Evolutionary conservation across 139 green algal genomes (phyloP), one percentile per base, ranked within the genome.

Genomic region (Prasinococcaceae sp.): DNA sequence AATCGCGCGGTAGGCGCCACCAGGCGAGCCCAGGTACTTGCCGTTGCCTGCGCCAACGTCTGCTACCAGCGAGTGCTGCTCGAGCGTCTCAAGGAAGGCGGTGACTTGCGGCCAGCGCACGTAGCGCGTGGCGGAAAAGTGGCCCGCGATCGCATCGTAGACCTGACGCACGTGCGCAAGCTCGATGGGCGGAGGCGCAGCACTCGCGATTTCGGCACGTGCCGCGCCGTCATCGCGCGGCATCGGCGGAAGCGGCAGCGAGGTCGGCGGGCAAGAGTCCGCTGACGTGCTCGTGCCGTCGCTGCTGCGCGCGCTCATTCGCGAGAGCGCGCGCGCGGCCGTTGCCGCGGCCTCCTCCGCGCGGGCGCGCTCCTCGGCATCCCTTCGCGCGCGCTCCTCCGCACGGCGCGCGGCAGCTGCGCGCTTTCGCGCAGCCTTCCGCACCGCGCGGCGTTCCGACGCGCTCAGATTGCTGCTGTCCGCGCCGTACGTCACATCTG

Each of bases 11-110:
- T 44, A 40, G 41, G 38, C 16, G n/a, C n/a, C n/a, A n/a, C 9
- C 41, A 19, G 14, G 10, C 14, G 41, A 22, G 0, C 66, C 76
- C 61, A 94, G 84, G 75, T 95, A 94, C 75, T 97, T 96, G 33
- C 92, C 92, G 63, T 99, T 99, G 41, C 92, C 92, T 61, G 88
- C 96, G 0, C 92, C 92, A 29, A 93, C 79, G 55, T 98, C 90
- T 1, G 74, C 83, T 6, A 94, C 65, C 20, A 95, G 25, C 20
- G 57, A 65, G 3, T 75, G 72, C 0, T 47, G 16, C 0, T 75
- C 60, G 28, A 97, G 65, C 8, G 33, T 23, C 14, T 87, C 64
- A 0, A 99, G 61, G 60, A 97, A 99, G 16, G 58, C 44, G 0
- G 73, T 61, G 10, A 97, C 89, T 52, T 75, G 55, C 19, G 82